These are phyloP conservation scores for Tillandsia leiboldiana DNA, from an alignment of 176 grass and related monocot genomes.

Conservation along the genomic window DNA sequence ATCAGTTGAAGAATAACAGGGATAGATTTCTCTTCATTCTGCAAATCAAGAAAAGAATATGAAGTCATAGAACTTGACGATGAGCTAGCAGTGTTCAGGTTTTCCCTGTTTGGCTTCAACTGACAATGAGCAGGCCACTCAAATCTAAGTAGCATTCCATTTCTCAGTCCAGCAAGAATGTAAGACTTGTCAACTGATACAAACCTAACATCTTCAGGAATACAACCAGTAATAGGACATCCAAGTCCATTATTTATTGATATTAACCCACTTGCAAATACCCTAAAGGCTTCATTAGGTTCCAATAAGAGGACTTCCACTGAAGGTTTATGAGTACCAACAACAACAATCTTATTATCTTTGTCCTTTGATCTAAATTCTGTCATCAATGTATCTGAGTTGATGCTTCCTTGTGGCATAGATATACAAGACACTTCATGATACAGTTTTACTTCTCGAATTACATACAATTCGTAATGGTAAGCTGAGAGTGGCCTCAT, in stretches of 20 bases:
- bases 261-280: slow-evolving; percentile 52
- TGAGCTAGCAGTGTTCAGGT: neutral
- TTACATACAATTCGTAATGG: slow-evolving; percentile 63
- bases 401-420: slow-evolving; percentile 38
- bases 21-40: slow-evolving; percentile 7
- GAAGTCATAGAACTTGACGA: slow-evolving; percentile 26
- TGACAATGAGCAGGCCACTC: slow-evolving; percentile 38
- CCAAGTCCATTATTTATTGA: slow-evolving; percentile 69
- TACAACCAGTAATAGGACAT: slow-evolving; percentile 81
- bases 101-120: slow-evolving; percentile 28
- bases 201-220: slow-evolving; percentile 88
- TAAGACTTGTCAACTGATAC: slow-evolving; percentile 69
- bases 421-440: slow-evolving; percentile 95
- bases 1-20: slow-evolving; percentile 58
- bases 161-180: slow-evolving; percentile 84
- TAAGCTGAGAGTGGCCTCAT: slow-evolving; percentile 52
- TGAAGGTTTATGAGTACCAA: slow-evolving; percentile 97
- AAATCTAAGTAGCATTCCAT: slow-evolving; percentile 94
- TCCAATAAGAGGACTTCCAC: slow-evolving; percentile 77
- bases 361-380: slow-evolving; percentile 33
- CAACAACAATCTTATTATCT: slow-evolving; percentile 57
- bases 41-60: slow-evolving; percentile 26
- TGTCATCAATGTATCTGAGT: slow-evolving; percentile 19
- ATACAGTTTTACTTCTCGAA: slow-evolving; percentile 52
- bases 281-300: slow-evolving; percentile 44